Percentiles rank a stretch among this genome's conserved stretches.
phyloP scores from a whole-genome alignment of 2,329 filamentous ascomycete genomes.

The Lecanicillium sp. region DNA sequence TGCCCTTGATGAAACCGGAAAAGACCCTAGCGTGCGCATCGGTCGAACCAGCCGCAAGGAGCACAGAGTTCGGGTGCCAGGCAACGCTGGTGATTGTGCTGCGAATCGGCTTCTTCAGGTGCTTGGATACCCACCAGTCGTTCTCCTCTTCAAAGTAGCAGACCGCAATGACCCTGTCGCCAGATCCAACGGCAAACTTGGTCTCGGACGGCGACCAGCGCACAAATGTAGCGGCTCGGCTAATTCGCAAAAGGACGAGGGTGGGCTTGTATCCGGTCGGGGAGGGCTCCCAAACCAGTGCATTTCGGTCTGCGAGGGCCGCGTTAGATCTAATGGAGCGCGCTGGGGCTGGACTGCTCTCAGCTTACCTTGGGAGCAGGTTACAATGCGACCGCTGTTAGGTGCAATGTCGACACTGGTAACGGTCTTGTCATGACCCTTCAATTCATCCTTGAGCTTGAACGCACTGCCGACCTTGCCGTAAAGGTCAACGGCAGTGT shows the following conservation, averaged over 20 bases:
- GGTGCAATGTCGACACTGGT: conserved; percentile 95
- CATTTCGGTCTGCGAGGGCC: conserved; percentile 71
- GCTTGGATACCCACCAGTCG: conserved; percentile 99
- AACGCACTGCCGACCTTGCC: conserved; percentile 63
- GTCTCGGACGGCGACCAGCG: conserved; percentile 95
- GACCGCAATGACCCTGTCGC: conserved; percentile 87
- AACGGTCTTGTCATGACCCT: conserved; percentile 94
- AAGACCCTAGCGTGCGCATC: conserved; percentile 94
- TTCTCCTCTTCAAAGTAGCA: conserved; percentile 99
- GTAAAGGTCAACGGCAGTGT: conserved; percentile 87
- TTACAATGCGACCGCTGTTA: conserved; percentile 84
- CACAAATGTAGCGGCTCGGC: conserved; percentile 91
- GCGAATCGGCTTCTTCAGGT: conserved; percentile 96
- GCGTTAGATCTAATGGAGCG: conserved; percentile 2
- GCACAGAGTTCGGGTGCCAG: conserved; percentile 96
- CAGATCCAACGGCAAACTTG: conserved; percentile 96
- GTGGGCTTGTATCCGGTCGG: conserved; percentile 91
- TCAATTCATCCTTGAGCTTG: conserved; percentile 82
- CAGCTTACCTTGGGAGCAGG: conserved; percentile 79
- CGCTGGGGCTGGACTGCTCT: conserved; percentile 1
- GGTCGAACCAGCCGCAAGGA: conserved; percentile 90
- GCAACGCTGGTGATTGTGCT: conserved; percentile 91
- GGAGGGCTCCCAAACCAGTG: conserved; percentile 96
- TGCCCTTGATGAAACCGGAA: conserved; percentile 91
- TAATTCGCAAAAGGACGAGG: conserved; percentile 92